Conservation (phyloP, 2,329 filamentous ascomycete species). For the Laburnicola sp. region DNA sequence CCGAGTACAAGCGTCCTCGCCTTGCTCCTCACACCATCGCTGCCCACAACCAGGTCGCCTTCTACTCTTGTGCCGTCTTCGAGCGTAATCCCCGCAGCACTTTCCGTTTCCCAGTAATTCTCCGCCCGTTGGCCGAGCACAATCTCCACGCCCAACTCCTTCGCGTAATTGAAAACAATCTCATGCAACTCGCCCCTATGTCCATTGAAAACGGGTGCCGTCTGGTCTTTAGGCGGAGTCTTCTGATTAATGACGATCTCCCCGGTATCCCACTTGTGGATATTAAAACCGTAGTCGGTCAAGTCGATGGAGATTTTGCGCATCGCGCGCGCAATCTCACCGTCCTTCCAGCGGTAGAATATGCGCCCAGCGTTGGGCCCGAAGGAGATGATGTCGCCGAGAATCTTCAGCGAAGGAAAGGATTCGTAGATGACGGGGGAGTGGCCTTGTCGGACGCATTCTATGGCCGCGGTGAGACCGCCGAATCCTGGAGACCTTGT, state of each 20-base stretch:
- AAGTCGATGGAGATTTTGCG: conserved; percentile 58
- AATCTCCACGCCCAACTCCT: conserved; percentile 59
- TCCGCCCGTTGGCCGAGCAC: conserved; percentile 56
- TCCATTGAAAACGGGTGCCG: conserved; percentile 62
- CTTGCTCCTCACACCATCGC: conserved; percentile 58
- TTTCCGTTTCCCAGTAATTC: conserved; percentile 60
- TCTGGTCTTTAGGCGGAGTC: conserved; percentile 49
- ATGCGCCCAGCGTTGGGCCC: conserved; percentile 64
- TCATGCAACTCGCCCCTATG: conserved; percentile 64
- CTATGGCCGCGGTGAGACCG: conserved; percentile 64
- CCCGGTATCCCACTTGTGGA: conserved; percentile 62
- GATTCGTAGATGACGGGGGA: conserved; percentile 62
- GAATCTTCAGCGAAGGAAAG: conserved; percentile 59
- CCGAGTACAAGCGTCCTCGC: conserved; percentile 57
- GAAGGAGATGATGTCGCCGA: conserved; percentile 66
- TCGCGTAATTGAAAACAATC: conserved; percentile 62
- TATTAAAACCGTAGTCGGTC: conserved; percentile 60
- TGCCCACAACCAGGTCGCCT: conserved; percentile 57
- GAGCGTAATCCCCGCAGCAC: conserved; percentile 56
- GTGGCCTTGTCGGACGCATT: conserved; percentile 65
- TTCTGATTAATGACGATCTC: conserved; percentile 63
- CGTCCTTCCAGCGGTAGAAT: conserved; percentile 61
- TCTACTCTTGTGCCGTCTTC: conserved; percentile 52
- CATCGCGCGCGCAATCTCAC: conserved; percentile 53
- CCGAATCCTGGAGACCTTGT: conserved; percentile 55